Evolutionary conservation across 139 green algal species (phyloP).

Genomic region (Coelastrella sp.): DNA sequence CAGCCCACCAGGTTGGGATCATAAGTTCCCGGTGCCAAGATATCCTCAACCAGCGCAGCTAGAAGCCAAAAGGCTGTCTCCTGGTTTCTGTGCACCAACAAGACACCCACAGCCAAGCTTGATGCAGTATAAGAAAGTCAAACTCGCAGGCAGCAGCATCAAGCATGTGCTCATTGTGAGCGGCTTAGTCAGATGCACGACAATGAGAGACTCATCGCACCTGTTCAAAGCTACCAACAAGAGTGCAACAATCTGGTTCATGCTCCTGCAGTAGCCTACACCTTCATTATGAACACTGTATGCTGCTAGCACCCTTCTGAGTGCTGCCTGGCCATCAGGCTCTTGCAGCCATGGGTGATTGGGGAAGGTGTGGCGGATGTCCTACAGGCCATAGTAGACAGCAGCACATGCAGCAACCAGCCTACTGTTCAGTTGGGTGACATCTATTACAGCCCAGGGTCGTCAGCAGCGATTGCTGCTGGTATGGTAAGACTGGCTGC

Average conservation of each 20-base stretch:
- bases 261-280: conserved; percentile 62
- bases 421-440: background rate
- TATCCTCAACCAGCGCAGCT: conserved; percentile 64
- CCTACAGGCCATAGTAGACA: conserved; percentile 56
- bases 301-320: conserved; percentile 78
- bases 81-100: conserved; percentile 53
- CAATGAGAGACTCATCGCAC: background rate
- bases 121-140: background rate
- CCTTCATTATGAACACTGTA: conserved; percentile 78
- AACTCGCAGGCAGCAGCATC: too few relatives aligned
- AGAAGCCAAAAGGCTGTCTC: conserved; percentile 70
- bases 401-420: background rate
- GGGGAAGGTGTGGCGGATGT: conserved; percentile 83
- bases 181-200: too few relatives aligned
- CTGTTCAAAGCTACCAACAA: conserved; percentile 78
- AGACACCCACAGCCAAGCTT: background rate
- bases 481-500: background rate
- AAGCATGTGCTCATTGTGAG: too few relatives aligned
- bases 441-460: background rate
- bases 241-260: conserved; percentile 85
- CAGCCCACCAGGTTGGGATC: conserved; percentile 75
- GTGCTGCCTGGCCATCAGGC: conserved; percentile 67
- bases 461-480: too few relatives aligned
- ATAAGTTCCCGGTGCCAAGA: conserved; percentile 84
- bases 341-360: conserved; percentile 72